Evolutionary conservation across 495 filamentous ascomycete genomes (phyloP), one percentile per base, ranked within the genome.

Genomic region (Aspergillus funiculosus): DNA sequence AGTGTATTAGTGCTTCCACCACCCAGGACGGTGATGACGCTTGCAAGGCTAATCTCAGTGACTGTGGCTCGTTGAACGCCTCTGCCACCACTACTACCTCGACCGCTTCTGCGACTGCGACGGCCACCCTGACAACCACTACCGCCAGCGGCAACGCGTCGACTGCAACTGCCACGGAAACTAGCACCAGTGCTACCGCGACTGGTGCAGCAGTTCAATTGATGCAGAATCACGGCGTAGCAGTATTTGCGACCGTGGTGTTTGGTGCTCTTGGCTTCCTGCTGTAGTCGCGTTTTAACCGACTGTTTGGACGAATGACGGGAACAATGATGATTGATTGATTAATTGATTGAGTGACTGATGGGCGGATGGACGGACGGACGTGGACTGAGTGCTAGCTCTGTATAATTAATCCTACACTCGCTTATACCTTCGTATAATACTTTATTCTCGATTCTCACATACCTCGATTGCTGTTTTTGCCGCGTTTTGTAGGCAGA

Each of bases 21-120:
- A 68, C 39, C 62, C 76, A 56, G 62, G 51, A 59, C 7, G 67
- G 60, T 28, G 71, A 76, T 46, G 59, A 65, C 18, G 51, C 53
- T 9, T 82, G 78, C 67, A 66, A 63, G 44, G 26, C 56, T 20
- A 42, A 27, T 11, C 30, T 53, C 51, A 42, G 63, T 22, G 45
- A 44, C 18, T 80, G 74, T 43, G 79, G 79, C 39, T 61, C 53
- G 42, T 66, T 70, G 51, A 73, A 72, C 58, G 72, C 77, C 22
- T 63, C 53, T 26, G 59, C 59, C 9, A 54, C 53, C 37, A 53
- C 63, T 32, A 46, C 59, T 4, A 54, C 58, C 24, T 57, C 64
- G 9, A 56, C 56, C 43, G 43, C 64, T 14, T 42, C 58, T 29
- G 51, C 58, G 43, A 67, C 63, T 20, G 66, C 59, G 26, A 69